These are phyloP conservation scores for Musa itinerans DNA, from an alignment of 176 grass and related monocot species.

Conservation along the genomic window DNA sequence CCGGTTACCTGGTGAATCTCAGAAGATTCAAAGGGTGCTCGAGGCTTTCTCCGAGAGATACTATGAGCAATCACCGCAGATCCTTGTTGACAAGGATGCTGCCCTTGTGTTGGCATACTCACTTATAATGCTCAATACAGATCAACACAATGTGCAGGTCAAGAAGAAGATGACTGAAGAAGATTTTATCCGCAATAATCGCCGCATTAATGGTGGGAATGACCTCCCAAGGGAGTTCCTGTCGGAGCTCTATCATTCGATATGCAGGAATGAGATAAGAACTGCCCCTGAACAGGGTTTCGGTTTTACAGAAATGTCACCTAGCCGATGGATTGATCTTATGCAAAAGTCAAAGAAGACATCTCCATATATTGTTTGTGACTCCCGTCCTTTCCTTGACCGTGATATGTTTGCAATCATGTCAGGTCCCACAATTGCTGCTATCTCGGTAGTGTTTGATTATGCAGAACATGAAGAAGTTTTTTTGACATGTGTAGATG, in stretches of 20 bases:
- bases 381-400: constrained; percentile 65
- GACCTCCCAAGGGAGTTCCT: constrained; percentile 88
- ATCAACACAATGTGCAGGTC: constrained; percentile 91
- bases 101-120: constrained; percentile 89
- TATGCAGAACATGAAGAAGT: constrained; percentile 74
- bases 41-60: constrained; percentile 95
- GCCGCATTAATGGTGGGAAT: constrained; percentile 76
- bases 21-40: constrained; percentile 95
- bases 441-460: constrained; percentile 94
- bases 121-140: constrained; percentile 93
- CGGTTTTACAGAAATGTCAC: constrained; percentile 88
- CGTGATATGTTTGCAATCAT: constrained; percentile 88
- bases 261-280: constrained; percentile 89
- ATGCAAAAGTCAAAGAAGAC: constrained; percentile 78
- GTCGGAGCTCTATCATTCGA: constrained; percentile 72
- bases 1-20: constrained; percentile 87
- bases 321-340: constrained; percentile 85
- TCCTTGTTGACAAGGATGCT: constrained; percentile 81
- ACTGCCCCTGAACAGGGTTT: constrained; percentile 73
- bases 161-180: constrained; percentile 99
- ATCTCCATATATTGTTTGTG: constrained; percentile 61
- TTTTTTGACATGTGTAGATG: constrained; percentile 66
- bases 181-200: constrained; percentile 94
- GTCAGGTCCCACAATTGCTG: constrained; percentile 77
- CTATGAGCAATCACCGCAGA: constrained; percentile 82